Percentiles rank a stretch among this genome's conserved stretches.
phyloP scores from a whole-genome alignment of 1,284 basidiomycete genomes.

The Apiotrichum brassicae region DNA sequence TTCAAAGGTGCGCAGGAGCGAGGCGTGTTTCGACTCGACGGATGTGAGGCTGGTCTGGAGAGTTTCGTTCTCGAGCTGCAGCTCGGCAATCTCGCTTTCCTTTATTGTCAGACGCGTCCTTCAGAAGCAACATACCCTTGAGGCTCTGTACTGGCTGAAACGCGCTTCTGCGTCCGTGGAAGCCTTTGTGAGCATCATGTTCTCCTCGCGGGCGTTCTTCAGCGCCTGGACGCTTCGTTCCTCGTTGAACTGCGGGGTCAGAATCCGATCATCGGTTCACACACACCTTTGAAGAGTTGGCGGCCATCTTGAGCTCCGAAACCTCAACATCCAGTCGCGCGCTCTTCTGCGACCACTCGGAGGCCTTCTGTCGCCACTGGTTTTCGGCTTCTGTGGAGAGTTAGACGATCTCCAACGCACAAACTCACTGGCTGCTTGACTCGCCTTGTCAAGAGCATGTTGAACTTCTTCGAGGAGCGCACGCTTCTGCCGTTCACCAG shows the following conservation, averaged over 20 bases:
- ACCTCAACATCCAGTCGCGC: constrained; percentile 79
- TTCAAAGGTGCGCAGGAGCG: constrained; percentile 37
- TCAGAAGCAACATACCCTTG: not conserved
- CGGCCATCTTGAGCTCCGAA: constrained; percentile 73
- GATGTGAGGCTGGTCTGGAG: constrained; percentile 28
- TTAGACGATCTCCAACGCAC: not conserved
- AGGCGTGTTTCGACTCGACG: constrained; percentile 26
- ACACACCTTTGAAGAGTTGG: constrained; percentile 40
- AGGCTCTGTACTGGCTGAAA: constrained; percentile 37
- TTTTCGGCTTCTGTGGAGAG: constrained; percentile 37
- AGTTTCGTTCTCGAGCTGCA: constrained; percentile 34
- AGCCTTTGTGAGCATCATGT: constrained; percentile 31
- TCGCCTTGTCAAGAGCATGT: constrained; percentile 30
- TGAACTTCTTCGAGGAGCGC: constrained; percentile 40
- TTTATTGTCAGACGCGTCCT: constrained; percentile 5
- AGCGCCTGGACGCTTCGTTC: constrained; percentile 32
- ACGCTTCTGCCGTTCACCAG: constrained; percentile 39
- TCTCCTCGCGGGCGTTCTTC: constrained; percentile 34
- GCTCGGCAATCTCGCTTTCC: constrained; percentile 35
- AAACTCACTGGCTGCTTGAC: constrained; percentile 28
- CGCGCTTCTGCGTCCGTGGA: constrained; percentile 35
- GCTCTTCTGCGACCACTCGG: constrained; percentile 53
- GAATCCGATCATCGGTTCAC: not conserved
- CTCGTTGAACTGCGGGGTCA: constrained; percentile 35
- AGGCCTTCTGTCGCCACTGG: constrained; percentile 31